phyloP scores from a whole-genome alignment of 768 basidiomycete genomes.

The Lactarius trivialis region DNA sequence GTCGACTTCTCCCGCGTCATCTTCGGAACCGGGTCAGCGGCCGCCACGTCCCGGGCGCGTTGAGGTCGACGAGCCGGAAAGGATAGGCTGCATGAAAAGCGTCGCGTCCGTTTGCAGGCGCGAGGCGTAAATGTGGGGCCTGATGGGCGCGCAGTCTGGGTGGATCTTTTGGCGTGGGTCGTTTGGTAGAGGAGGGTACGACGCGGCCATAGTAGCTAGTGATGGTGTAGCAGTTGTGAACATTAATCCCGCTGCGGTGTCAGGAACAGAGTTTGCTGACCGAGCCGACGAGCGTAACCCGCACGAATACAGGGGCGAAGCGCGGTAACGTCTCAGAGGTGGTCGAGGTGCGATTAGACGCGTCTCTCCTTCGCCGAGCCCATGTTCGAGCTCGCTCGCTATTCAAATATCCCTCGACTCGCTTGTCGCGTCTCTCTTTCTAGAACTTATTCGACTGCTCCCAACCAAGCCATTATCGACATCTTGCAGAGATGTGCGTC shows the following conservation, averaged over 20 bases:
- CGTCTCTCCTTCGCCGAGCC: constrained; percentile 2
- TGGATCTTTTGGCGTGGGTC: constrained; percentile 32
- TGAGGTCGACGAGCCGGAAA: constrained; percentile 35
- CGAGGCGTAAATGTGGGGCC: too few relatives aligned
- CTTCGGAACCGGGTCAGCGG: constrained; percentile 79
- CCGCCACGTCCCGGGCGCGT: constrained; percentile 52
- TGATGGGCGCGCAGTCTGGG: constrained; percentile 28
- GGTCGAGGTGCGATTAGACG: not conserved
- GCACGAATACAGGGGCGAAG: too few relatives aligned
- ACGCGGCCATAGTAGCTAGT: constrained; percentile 27
- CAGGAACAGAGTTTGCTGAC: too few relatives aligned
- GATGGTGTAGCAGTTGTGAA: constrained; percentile 27
- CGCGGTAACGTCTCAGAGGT: too few relatives aligned
- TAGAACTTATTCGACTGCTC: constrained; percentile 6
- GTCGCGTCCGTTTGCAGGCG: constrained; percentile 84
- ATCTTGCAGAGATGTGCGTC: constrained; percentile 39
- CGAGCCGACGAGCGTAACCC: too few relatives aligned
- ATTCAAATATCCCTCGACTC: not conserved
- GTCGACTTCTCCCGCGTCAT: constrained; percentile 76
- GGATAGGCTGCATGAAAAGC: constrained; percentile 84
- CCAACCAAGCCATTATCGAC: constrained; percentile 36
- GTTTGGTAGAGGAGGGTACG: constrained; percentile 35
- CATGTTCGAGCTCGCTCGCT: constrained; percentile 10
- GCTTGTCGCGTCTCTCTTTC: not conserved
- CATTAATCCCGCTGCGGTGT: too few relatives aligned